phyloP scores from a whole-genome alignment of 2,329 filamentous ascomycete species.

The Claviceps sp. region DNA sequence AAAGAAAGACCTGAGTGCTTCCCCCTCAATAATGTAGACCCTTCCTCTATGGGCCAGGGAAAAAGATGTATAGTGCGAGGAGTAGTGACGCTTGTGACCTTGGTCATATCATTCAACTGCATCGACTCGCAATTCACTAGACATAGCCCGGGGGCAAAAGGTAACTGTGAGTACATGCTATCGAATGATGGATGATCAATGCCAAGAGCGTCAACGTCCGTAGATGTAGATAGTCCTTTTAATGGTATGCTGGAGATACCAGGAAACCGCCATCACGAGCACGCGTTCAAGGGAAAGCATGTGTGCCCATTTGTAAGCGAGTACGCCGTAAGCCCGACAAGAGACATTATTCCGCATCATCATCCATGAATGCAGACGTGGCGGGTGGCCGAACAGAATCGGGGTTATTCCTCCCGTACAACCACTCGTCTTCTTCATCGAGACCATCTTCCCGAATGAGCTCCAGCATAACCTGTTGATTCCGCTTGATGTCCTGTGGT shows the following conservation, averaged over 20 bases:
- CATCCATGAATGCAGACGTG: conserved; percentile 30
- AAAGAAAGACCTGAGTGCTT: no score
- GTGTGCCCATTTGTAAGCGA: no score
- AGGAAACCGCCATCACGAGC: background rate
- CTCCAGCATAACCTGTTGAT: conserved; percentile 47
- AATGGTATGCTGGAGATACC: background rate
- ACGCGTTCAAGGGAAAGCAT: background rate
- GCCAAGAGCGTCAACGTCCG: conserved; percentile 3
- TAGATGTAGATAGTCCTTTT: conserved; percentile 1
- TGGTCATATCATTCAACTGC: background rate
- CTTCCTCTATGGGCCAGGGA: no score
- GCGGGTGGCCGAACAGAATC: conserved; percentile 40
- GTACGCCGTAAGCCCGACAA: no score
- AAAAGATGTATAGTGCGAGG: no score
- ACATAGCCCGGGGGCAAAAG: background rate
- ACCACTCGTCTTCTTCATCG: conserved; percentile 48
- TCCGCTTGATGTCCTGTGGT: conserved; percentile 48
- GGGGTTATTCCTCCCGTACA: conserved; percentile 40
- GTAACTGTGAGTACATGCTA: background rate
- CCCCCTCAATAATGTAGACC: no score
- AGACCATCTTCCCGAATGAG: conserved; percentile 49
- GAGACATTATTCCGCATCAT: conserved; percentile 28
- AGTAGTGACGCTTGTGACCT: no score
- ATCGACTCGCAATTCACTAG: background rate
- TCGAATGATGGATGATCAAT: background rate